phyloP scores from a whole-genome alignment of 192 early-diverging fungal genomes.

The Chytriomyces confervae region DNA sequence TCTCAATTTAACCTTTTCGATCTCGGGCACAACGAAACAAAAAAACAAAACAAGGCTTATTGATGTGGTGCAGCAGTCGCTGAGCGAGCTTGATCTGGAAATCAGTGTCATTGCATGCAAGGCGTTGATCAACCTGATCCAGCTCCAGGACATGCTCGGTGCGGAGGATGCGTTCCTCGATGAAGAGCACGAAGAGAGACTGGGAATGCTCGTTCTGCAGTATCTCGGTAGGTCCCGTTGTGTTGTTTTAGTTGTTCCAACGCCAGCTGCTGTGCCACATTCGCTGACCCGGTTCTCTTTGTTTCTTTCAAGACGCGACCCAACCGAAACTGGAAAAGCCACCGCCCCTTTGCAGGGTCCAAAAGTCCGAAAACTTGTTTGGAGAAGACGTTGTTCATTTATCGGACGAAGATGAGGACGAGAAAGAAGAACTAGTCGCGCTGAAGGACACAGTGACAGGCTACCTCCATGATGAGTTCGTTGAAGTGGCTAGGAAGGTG shows the following conservation, averaged over 20 bases:
- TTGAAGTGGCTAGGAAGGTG: neutral
- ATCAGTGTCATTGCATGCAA: constrained; percentile 30
- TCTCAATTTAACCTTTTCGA: neutral
- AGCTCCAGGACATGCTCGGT: neutral
- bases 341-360: neutral
- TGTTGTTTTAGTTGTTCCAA: no score
- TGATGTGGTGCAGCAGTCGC: constrained; percentile 27
- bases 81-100: constrained; percentile 16
- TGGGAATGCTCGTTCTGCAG: constrained; percentile 11
- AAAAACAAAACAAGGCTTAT: constrained; percentile 26
- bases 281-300: neutral
- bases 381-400: neutral
- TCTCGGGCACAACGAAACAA: neutral
- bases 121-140: constrained; percentile 36
- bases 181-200: constrained; percentile 6
- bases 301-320: neutral
- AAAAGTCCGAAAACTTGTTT: constrained; percentile 21
- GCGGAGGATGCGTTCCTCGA: neutral
- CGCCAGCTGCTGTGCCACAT: neutral
- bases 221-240: neutral
- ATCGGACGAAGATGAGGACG: neutral
- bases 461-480: neutral
- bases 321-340: neutral
- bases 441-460: neutral
- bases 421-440: neutral